phyloP scores from a whole-genome alignment of 176 grass and related monocot genomes.

The Chloris gayana region DNA sequence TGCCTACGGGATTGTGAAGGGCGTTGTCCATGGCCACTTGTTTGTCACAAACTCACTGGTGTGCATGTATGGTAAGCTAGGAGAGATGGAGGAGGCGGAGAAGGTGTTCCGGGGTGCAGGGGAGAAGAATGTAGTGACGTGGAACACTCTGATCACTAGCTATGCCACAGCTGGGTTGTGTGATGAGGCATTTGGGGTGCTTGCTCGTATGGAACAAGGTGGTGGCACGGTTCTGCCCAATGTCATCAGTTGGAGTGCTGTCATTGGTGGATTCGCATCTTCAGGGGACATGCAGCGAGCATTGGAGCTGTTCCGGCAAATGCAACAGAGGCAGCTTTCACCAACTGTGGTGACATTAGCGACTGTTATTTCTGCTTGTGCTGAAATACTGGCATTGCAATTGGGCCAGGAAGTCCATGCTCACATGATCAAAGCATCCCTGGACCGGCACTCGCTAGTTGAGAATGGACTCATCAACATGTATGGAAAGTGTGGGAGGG shows the following conservation, averaged over 20 bases:
- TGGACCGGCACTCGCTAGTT: conserved; percentile 35
- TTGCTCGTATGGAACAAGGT: conserved; percentile 38
- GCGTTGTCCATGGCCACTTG: conserved; percentile 34
- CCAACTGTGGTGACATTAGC: conserved; percentile 52
- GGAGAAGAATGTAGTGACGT: conserved; percentile 48
- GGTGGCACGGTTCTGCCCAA: conserved; percentile 39
- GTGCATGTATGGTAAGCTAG: conserved; percentile 74
- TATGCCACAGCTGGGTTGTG: conserved; percentile 51
- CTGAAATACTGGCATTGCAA: conserved; percentile 42
- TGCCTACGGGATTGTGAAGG: conserved; percentile 40
- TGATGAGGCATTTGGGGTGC: conserved; percentile 36
- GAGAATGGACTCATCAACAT: conserved; percentile 54
- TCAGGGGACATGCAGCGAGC: conserved; percentile 32
- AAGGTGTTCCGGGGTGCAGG: conserved; percentile 20
- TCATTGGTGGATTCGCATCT: conserved; percentile 48
- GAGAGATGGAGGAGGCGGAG: conserved; percentile 38
- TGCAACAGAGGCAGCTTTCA: conserved; percentile 31
- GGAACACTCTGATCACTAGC: conserved; percentile 63
- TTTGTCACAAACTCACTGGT: conserved; percentile 65
- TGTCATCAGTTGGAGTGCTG: conserved; percentile 67
- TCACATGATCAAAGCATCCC: conserved; percentile 24
- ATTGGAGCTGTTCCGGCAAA: conserved; percentile 57
- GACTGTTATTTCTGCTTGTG: conserved; percentile 54
- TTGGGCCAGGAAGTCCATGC: conserved; percentile 60
- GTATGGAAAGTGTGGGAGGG: conserved; percentile 59